These are phyloP conservation scores for Ophiostoma ips DNA, from an alignment of 2,329 filamentous ascomycete species.

Conservation along the genomic window DNA sequence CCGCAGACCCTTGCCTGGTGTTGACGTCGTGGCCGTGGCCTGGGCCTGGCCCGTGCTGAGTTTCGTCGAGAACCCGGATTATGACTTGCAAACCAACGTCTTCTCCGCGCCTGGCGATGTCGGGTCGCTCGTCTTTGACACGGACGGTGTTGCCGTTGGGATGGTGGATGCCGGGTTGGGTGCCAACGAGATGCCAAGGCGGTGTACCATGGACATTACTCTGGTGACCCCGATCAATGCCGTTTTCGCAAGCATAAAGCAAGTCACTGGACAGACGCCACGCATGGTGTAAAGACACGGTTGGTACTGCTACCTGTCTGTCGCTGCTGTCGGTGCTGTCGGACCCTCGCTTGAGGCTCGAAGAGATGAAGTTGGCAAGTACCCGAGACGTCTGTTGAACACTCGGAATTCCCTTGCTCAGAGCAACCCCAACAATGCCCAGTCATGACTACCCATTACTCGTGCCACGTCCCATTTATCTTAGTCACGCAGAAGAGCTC, in stretches of 20 bases:
- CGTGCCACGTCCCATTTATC: too few relatives aligned
- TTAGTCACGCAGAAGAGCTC: too few relatives aligned
- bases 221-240: neutral
- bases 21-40: neutral
- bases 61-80: neutral
- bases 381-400: too few relatives aligned
- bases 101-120: neutral
- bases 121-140: neutral
- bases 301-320: neutral
- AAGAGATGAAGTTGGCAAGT: too few relatives aligned
- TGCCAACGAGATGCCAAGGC: neutral
- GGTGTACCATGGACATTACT: neutral
- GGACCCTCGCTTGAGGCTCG: too few relatives aligned
- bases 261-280: neutral
- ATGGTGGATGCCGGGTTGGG: neutral
- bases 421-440: too few relatives aligned
- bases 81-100: neutral
- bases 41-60: neutral
- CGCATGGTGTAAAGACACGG: neutral
- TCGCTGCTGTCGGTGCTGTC: too few relatives aligned
- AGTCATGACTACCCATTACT: too few relatives aligned
- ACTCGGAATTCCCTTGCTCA: too few relatives aligned
- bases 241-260: neutral
- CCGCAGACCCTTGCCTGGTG: neutral
- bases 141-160: neutral